These are phyloP conservation scores for Neurospora sp. DNA, from an alignment of 495 filamentous ascomycete genomes.

Conservation along the genomic window DNA sequence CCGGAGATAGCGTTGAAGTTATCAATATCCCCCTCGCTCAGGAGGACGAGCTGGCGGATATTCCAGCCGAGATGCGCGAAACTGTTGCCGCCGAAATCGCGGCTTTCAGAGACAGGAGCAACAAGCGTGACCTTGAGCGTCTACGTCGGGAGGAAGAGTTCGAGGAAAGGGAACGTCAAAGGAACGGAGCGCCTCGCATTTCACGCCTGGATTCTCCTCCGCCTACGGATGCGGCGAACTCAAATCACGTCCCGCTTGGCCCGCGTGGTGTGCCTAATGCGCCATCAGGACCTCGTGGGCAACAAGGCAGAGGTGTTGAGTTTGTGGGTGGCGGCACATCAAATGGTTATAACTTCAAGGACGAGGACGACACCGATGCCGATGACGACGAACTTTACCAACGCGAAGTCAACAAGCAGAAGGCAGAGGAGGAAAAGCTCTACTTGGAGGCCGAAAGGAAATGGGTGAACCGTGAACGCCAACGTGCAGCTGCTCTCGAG, in stretches of 20 bases:
- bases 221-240: slow-evolving; percentile 56
- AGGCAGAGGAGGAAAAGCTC: slow-evolving; percentile 65
- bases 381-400: slow-evolving; percentile 79
- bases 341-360: slow-evolving; percentile 48
- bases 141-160: slow-evolving; percentile 81
- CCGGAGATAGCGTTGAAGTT: slow-evolving; percentile 61
- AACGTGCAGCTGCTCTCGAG: slow-evolving; percentile 70
- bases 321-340: slow-evolving; percentile 75
- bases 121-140: slow-evolving; percentile 76
- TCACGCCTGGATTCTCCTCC: slow-evolving; percentile 63
- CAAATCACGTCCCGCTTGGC: slow-evolving; percentile 60
- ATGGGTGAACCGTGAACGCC: slow-evolving; percentile 83
- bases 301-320: slow-evolving; percentile 42
- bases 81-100: slow-evolving; percentile 91
- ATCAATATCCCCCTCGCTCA: slow-evolving; percentile 82
- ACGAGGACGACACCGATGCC: slow-evolving; percentile 83
- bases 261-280: slow-evolving; percentile 69
- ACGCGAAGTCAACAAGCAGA: slow-evolving; percentile 57
- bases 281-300: slow-evolving; percentile 67
- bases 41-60: slow-evolving; percentile 92
- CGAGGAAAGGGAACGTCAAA: slow-evolving; percentile 71
- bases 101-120: slow-evolving; percentile 86
- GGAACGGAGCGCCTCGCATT: slow-evolving; percentile 51
- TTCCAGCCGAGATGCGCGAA: slow-evolving; percentile 93
- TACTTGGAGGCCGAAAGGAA: slow-evolving; percentile 80